phyloP scores from a whole-genome alignment of 345 rosid genomes.

The Moricandia arvensis region DNA sequence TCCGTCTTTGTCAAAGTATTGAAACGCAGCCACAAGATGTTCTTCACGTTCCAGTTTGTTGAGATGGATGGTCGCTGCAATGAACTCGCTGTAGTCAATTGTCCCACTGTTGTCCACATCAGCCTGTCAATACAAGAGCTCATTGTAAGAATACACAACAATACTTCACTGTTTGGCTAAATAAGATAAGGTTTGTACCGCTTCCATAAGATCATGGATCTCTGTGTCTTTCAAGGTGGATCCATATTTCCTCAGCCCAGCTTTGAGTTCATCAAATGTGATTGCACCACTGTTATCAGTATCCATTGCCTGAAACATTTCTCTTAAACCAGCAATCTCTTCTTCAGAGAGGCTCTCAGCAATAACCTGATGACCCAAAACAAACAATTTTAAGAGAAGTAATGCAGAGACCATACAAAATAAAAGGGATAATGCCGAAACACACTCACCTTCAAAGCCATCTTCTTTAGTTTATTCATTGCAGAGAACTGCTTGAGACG shows the following conservation, averaged over 20 bases:
- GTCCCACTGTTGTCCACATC: slow-evolving; percentile 98
- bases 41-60: slow-evolving; percentile 95
- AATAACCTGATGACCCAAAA: slow-evolving; percentile 59
- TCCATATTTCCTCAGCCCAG: slow-evolving; percentile 87
- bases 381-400: slow-evolving; percentile 2
- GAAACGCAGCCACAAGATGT: slow-evolving; percentile 94
- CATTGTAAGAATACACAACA: neutral
- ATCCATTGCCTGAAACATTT: slow-evolving; percentile 92
- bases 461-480: slow-evolving; percentile 96
- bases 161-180: neutral
- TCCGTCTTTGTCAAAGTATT: slow-evolving; percentile 89
- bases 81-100: slow-evolving; percentile 94
- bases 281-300: slow-evolving; percentile 97
- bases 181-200: slow-evolving; percentile 46
- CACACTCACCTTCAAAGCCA: slow-evolving; percentile 81
- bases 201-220: slow-evolving; percentile 97
- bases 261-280: slow-evolving; percentile 97
- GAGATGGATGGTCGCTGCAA: slow-evolving; percentile 97
- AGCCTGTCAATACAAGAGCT: slow-evolving; percentile 54
- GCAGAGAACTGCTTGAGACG: slow-evolving; percentile 98
- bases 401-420: neutral
- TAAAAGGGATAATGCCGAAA: neutral
- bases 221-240: slow-evolving; percentile 91
- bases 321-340: slow-evolving; percentile 94
- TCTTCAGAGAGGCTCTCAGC: slow-evolving; percentile 99